Evolutionary conservation across 2,329 filamentous ascomycete genomes (phyloP).

Genomic region (Pseudocercospora eumusae): DNA sequence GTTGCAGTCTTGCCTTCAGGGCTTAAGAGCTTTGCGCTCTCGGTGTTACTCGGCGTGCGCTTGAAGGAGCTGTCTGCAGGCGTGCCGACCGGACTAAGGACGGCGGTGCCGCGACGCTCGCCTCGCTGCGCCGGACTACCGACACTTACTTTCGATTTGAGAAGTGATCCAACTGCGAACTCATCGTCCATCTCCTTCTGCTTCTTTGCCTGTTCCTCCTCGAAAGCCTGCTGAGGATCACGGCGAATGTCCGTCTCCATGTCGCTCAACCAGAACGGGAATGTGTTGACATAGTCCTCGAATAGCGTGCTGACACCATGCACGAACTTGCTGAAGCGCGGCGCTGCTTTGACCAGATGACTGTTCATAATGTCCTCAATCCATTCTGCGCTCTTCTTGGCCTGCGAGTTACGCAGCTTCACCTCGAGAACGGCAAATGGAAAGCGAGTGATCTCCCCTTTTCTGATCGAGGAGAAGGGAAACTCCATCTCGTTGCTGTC

Average conservation of each 20-base stretch:
- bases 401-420: conserved; percentile 63
- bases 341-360: conserved; percentile 85
- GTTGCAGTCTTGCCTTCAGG: conserved; percentile 17
- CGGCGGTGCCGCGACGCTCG: conserved; percentile 57
- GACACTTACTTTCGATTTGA: conserved; percentile 54
- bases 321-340: conserved; percentile 94
- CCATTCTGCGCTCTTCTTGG: conserved; percentile 76
- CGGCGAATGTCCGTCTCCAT: conserved; percentile 91
- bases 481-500: conserved; percentile 80
- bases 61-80: conserved; percentile 44
- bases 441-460: conserved; percentile 88
- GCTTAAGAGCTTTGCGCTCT: conserved; percentile 22
- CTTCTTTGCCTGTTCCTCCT: conserved; percentile 83
- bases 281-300: conserved; percentile 89
- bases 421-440: conserved; percentile 91
- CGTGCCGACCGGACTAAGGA: conserved; percentile 68
- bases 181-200: conserved; percentile 83
- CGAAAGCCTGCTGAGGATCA: conserved; percentile 86
- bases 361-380: conserved; percentile 88
- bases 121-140: conserved; percentile 38
- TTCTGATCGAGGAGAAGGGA: conserved; percentile 82
- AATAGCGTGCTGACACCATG: conserved; percentile 90
- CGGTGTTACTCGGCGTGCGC: conserved; percentile 16
- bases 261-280: conserved; percentile 94
- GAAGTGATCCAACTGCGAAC: conserved; percentile 82